These are phyloP conservation scores for Rhodotorula paludigena DNA, from an alignment of 768 basidiomycete species.

Conservation along the genomic window DNA sequence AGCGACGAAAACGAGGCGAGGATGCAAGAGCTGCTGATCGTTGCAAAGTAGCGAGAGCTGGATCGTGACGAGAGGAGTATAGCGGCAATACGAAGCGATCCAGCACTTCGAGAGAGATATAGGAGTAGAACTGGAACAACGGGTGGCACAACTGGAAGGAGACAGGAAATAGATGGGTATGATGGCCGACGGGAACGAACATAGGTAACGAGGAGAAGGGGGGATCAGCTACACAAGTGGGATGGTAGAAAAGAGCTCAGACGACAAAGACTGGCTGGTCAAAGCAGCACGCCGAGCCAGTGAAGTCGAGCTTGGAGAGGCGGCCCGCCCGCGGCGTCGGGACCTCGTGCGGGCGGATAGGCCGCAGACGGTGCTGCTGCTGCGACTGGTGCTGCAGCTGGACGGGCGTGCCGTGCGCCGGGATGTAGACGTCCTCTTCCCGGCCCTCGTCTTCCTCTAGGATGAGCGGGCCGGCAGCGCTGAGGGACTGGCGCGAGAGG, in stretches of 20 bases:
- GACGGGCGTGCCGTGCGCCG: constrained; percentile 9
- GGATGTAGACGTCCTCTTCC: constrained; percentile 32
- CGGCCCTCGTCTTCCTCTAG: constrained; percentile 17
- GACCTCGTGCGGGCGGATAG: constrained; percentile 22
- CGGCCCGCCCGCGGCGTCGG: constrained; percentile 12
- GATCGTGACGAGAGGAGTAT: not conserved
- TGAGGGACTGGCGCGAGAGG: not conserved
- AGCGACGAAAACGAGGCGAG: too few species aligned
- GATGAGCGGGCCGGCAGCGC: not conserved
- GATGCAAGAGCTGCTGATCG: too few species aligned
- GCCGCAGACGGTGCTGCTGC: constrained; percentile 15
- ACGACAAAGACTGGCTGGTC: constrained; percentile 32
- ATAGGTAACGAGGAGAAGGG: not conserved
- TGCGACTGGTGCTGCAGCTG: constrained; percentile 29
- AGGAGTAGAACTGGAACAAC: not conserved
- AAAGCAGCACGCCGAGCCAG: constrained; percentile 24
- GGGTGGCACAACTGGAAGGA: too few species aligned
- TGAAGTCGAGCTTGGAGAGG: constrained; percentile 32
- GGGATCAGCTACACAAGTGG: not conserved
- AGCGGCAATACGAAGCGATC: too few species aligned
- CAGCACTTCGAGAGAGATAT: not conserved
- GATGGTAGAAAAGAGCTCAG: not conserved
- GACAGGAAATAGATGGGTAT: too few species aligned
- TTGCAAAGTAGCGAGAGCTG: not conserved
- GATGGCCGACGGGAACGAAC: not conserved